Evolutionary conservation across 2,329 filamentous ascomycete species (phyloP), one percentile per base, ranked within the genome.

Genomic region (Pochonia chlamydosporia): DNA sequence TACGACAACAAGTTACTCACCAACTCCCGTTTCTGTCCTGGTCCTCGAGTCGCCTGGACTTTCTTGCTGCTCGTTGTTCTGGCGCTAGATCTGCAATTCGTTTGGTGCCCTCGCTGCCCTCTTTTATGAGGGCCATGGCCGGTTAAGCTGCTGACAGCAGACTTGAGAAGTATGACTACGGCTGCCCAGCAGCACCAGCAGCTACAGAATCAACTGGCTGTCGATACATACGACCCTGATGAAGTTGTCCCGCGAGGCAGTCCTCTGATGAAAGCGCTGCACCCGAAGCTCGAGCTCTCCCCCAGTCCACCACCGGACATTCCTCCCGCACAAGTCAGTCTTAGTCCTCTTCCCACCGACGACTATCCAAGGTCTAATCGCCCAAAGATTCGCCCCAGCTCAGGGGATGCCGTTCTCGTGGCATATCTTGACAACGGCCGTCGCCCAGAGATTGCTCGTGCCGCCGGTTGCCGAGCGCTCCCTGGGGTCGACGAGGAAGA

Each of bases 371-470:
- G 70, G 61, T 73, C 71, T 71, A 67, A 71, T 73, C 68, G 66
- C 54, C 70, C 62, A 58, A 81, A 79, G 76, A 67, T 74, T 52
- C 71, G 66, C 54, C 71, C 77, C 36, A 79, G 70, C 57, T 78
- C 78, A 60, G 80, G 78, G 56, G 82, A 87, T 75, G 79, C 74
- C 56, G 81, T 88, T 53, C 73, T 92, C 63, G 75, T 92, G 52
- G 67, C 71, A 48, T 72, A 75, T 63, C 75, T 91, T 70, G 79
- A 71, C 56, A 78, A 73, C 59, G 80, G 82, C 58, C 81, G 81
- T 59, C 72, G 73, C 54, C 81, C 78, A 43, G 82, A 89, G 43
- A 77, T 89, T 59, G 82, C 83, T 49, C 68, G 67, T 54, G 61
- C 68, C 59, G 84, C 80, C 48, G 76, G 74, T 52, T 67, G 69